Evolutionary conservation across 1,284 basidiomycete species (phyloP).

Genomic region (Marasmius fiardii): DNA sequence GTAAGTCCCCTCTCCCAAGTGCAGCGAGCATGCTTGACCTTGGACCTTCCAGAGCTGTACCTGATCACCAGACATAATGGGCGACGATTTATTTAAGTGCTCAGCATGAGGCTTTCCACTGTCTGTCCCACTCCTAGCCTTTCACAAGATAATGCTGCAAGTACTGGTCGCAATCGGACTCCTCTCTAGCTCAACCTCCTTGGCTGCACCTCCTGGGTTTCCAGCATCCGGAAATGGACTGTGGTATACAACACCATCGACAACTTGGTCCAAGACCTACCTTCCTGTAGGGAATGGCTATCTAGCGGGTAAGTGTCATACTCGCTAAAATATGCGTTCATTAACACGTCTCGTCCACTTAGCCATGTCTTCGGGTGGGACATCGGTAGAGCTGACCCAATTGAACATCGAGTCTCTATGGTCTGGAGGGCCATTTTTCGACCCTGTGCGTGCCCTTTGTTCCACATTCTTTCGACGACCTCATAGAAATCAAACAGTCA

Average conservation of each 20-base stretch:
- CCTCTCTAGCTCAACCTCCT: neutral
- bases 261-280: slow-evolving; percentile 54
- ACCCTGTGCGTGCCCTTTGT: slow-evolving; percentile 36
- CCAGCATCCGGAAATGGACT: slow-evolving; percentile 70
- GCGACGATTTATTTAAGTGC: too few relatives aligned
- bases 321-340: neutral
- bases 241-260: slow-evolving; percentile 58
- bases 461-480: neutral
- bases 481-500: slow-evolving; percentile 29
- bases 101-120: too few relatives aligned
- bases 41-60: too few relatives aligned
- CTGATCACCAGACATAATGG: too few relatives aligned
- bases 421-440: slow-evolving; percentile 70
- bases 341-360: slow-evolving; percentile 3
- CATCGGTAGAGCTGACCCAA: slow-evolving; percentile 54
- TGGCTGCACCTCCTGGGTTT: slow-evolving; percentile 48
- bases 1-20: too few relatives aligned
- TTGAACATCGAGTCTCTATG: slow-evolving; percentile 75
- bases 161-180: neutral
- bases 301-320: slow-evolving; percentile 48
- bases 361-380: slow-evolving; percentile 69
- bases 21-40: too few relatives aligned
- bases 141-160: neutral
- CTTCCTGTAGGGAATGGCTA: slow-evolving; percentile 75
- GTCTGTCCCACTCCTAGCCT: too few relatives aligned